A percentile compares a stretch with the other conserved stretches of the same genome.
These are phyloP conservation scores for Trichoderma parareesei DNA, from an alignment of 495 filamentous ascomycete genomes.

Conservation along the genomic window DNA sequence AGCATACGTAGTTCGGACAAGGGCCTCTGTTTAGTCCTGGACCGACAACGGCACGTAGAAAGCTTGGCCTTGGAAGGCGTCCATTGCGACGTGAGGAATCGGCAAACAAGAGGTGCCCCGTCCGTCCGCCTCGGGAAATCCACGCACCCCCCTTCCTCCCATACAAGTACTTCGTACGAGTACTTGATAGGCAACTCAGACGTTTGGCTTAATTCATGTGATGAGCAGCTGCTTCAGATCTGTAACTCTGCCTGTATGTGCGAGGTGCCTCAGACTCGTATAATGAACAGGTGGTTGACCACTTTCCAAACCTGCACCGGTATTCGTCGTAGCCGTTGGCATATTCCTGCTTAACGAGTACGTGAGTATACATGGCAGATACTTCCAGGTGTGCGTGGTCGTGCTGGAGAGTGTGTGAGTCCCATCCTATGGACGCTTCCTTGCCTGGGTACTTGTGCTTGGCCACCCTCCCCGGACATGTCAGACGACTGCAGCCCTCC, in stretches of 20 bases:
- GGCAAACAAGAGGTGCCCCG: not conserved
- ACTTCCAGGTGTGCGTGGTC: not conserved
- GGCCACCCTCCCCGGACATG: conserved; percentile 4
- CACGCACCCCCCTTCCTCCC: not conserved
- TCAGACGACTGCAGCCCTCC: conserved; percentile 9
- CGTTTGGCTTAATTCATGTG: no score
- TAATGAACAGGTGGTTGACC: not conserved
- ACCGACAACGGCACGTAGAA: not conserved
- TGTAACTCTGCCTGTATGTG: not conserved
- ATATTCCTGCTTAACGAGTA: no score
- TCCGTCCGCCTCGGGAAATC: not conserved
- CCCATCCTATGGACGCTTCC: not conserved
- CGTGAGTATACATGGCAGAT: no score
- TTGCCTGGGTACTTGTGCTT: not conserved
- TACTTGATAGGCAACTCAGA: no score
- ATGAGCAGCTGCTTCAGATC: not conserved
- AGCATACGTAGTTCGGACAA: conserved; percentile 1
- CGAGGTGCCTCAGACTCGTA: not conserved
- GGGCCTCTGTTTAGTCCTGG: not conserved
- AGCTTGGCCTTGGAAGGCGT: not conserved
- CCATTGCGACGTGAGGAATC: not conserved
- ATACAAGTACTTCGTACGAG: not conserved
- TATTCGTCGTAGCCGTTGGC: no score
- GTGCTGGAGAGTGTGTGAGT: not conserved
- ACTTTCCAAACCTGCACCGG: no score